Evolutionary conservation across 495 filamentous ascomycete genomes (phyloP), one percentile per base, ranked within the genome.

Genomic region (Pyrenopolyporus hunteri): DNA sequence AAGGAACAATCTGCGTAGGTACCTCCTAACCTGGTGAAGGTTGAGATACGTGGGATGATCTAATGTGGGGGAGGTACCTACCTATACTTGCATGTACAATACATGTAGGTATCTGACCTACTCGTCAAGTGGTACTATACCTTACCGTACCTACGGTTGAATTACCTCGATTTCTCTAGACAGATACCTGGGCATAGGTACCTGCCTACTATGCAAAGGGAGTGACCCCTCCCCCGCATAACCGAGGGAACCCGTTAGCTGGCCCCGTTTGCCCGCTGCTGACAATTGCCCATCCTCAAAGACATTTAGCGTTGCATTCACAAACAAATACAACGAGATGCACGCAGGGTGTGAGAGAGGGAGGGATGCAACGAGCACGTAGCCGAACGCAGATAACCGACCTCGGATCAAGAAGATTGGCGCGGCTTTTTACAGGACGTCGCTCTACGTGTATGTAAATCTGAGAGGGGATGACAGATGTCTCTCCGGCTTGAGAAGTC

Each of bases 191-290:
- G 37, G n/a, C 13, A 45, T 29, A 29, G 5, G 26, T 9, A 29
- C 26, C 26, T 9, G 9, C 26, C 4, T 29, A n/a, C n/a, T n/a
- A n/a, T n/a, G n/a, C n/a, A n/a, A n/a, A n/a, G n/a, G n/a, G n/a
- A n/a, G n/a, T n/a, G 7, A 49, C 28, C 45, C 45, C 45, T 49
- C 32, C 64, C 67, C 69, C 70, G 66, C 63, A 62, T 69, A 71
- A 68, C 69, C 69, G 69, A 71, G 63, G 66, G 56, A 69, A 64
- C 52, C 66, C 63, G 61, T 51, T n/a, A 10, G 28, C 9, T 13
- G 9, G 35, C 49, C 37, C 48, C 43, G 22, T 56, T 53, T 46
- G 51, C 32, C 55, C 50, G 46, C 50, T 36, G 55, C 53, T 63
- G 33, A 55, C 43, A 42, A 47, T 54, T 42, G 14, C 10, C 29